These are phyloP conservation scores for Naganishia albida DNA, from an alignment of 1,284 basidiomycete genomes.

Conservation along the genomic window DNA sequence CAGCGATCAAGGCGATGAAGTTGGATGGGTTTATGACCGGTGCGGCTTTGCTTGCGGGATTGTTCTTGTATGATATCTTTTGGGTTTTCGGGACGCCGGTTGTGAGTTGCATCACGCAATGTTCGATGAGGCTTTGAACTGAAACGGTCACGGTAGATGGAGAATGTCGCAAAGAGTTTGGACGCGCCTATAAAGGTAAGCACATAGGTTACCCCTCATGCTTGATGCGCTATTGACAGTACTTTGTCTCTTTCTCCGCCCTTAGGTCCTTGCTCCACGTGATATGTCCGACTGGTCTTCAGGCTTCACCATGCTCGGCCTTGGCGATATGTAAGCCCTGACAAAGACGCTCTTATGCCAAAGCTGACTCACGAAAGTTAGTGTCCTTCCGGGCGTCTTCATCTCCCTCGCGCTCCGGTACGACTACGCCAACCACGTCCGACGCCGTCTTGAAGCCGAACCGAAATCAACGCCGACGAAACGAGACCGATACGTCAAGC, in stretches of 20 bases:
- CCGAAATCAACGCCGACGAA: slow-evolving; percentile 38
- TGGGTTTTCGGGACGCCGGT: slow-evolving; percentile 70
- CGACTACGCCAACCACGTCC: slow-evolving; percentile 62
- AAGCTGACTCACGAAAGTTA: slow-evolving; percentile 56
- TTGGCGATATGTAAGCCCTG: slow-evolving; percentile 66
- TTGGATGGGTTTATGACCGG: slow-evolving; percentile 91
- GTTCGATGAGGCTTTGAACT: neutral
- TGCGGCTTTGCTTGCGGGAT: slow-evolving; percentile 70
- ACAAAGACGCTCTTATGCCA: slow-evolving; percentile 37
- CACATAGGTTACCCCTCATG: neutral
- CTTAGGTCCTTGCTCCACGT: slow-evolving; percentile 72
- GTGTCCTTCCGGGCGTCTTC: slow-evolving; percentile 88
- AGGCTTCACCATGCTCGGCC: slow-evolving; percentile 87
- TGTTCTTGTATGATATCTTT: slow-evolving; percentile 83
- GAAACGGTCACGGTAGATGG: slow-evolving; percentile 64
- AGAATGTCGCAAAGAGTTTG: slow-evolving; percentile 84
- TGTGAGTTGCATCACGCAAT: slow-evolving; percentile 8
- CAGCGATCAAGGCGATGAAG: slow-evolving; percentile 76
- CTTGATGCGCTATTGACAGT: neutral
- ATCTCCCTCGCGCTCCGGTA: slow-evolving; percentile 84
- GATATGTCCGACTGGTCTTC: slow-evolving; percentile 59
- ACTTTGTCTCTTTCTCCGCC: neutral
- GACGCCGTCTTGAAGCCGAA: slow-evolving; percentile 38
- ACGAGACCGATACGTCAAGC: slow-evolving; percentile 60
- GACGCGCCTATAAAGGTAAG: slow-evolving; percentile 85